Evolutionary conservation across 2,329 filamentous ascomycete genomes (phyloP).

Genomic region (Paracorniculantispora psalliotae): DNA sequence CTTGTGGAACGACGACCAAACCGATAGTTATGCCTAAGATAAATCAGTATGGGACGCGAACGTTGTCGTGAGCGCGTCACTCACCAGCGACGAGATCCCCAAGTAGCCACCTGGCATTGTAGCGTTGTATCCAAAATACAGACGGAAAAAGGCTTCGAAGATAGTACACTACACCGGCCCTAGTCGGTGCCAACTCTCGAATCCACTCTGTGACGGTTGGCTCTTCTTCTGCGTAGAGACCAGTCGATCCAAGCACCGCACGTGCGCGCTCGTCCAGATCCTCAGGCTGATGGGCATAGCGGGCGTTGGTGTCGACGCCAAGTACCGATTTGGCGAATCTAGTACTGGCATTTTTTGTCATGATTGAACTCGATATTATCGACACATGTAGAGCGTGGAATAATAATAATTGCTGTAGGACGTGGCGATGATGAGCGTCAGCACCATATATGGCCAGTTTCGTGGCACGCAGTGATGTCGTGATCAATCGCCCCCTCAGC

Average conservation of each 20-base stretch:
- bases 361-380: neutral
- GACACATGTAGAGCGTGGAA: neutral
- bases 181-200: constrained; percentile 46
- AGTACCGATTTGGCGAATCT: constrained; percentile 23
- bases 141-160: constrained; percentile 57
- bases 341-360: neutral
- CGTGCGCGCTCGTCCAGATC: constrained; percentile 23
- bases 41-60: neutral
- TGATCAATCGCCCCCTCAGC: neutral
- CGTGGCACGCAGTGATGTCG: constrained; percentile 1
- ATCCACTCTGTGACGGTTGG: constrained; percentile 62
- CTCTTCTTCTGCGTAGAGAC: constrained; percentile 56
- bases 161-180: constrained; percentile 44
- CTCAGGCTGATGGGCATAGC: constrained; percentile 22
- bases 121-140: constrained; percentile 61
- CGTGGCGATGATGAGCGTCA: neutral
- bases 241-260: constrained; percentile 22
- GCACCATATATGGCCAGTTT: neutral
- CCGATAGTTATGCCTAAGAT: constrained; percentile 41
- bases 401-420: no score
- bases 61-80: neutral
- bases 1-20: constrained; percentile 71
- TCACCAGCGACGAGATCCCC: constrained; percentile 69
- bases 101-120: constrained; percentile 67
- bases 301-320: constrained; percentile 28